phyloP scores from a whole-genome alignment of 352 stramenopile species.

The Globisporangium solare region DNA sequence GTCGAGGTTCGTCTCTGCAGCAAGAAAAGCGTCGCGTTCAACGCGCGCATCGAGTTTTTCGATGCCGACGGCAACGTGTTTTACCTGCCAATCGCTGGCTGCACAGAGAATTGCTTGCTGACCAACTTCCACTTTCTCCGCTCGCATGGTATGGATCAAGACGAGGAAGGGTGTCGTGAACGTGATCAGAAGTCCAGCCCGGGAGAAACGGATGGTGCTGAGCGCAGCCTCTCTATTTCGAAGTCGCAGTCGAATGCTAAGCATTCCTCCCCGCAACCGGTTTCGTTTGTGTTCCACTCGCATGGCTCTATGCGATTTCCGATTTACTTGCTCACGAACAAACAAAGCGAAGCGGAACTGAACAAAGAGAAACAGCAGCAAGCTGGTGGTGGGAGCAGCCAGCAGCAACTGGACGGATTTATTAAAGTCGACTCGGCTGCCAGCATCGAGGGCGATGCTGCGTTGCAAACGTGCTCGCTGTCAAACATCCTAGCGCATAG shows the following conservation, averaged over 20 bases:
- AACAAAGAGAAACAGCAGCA: conserved; percentile 24
- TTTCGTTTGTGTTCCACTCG: conserved; percentile 36
- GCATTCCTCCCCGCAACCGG: background rate
- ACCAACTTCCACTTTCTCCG: conserved; percentile 88
- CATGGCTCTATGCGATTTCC: conserved; percentile 49
- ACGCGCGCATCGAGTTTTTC: conserved; percentile 90
- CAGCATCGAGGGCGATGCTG: conserved; percentile 14
- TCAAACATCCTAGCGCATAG: conserved; percentile 1
- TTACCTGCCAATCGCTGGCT: conserved; percentile 77
- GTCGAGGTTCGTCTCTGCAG: conserved; percentile 85
- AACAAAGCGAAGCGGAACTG: conserved; percentile 36
- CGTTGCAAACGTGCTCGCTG: background rate
- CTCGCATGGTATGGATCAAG: conserved; percentile 18
- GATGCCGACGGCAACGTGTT: conserved; percentile 89
- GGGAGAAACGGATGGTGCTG: background rate
- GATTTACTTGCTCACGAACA: conserved; percentile 47
- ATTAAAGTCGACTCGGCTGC: conserved; percentile 39
- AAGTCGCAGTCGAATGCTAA: background rate
- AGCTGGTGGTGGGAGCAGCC: background rate
- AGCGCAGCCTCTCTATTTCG: background rate
- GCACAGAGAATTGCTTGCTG: conserved; percentile 90
- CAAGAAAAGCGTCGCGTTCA: conserved; percentile 88
- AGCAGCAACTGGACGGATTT: conserved; percentile 23
- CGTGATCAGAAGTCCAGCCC: background rate
- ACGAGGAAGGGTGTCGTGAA: conserved; percentile 3